Evolutionary conservation across 768 basidiomycete species (phyloP), one percentile per base, ranked within the genome.

Genomic region (Mycena rosella): DNA sequence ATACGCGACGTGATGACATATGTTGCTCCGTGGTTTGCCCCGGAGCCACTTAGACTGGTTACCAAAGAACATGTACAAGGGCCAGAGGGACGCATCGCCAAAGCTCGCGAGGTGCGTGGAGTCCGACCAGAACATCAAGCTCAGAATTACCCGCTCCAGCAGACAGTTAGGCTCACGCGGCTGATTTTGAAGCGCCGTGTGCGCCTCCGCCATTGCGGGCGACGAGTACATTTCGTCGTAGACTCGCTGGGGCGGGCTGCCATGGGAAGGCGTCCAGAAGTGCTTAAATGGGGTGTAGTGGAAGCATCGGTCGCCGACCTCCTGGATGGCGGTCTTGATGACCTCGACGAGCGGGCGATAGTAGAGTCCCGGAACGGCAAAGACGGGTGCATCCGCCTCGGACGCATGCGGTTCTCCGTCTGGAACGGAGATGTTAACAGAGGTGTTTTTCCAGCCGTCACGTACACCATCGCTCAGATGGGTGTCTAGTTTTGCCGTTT

Each of bases 71-170:
- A 42, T 2, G 55, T 56, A 56, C 38, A 56, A 20, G 1, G 55
- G 55, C 55, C 55, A 56, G 32, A 81, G 70, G 10, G 71, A 73
- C 2, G 80, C 78, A 29, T 69, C 76, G 0, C 82, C 82, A 70
- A 82, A 82, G 34, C 63, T n/a, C n/a, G n/a, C n/a, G n/a, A n/a
- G n/a, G n/a, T n/a, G n/a, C n/a, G n/a, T n/a, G n/a, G n/a, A 51
- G 47, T 74, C 73, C 10, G 73, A 74, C 59, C 69, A 73, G 17
- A 58, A 70, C 74, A 74, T 74, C 24, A 73, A 32, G 2, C 56
- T 26, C 9, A 65, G 64, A 36, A 73, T 27, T 9, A 56, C 63
- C 1, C 51, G 54, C 51, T 67, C 68, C 2, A 69, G 58, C 0
- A 47, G 58, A 34, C 63, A 65, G 8, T 22, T 30, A 11, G 45